Evolutionary conservation across 2,329 filamentous ascomycete genomes (phyloP).

Genomic region (Anisogramma anomala): DNA sequence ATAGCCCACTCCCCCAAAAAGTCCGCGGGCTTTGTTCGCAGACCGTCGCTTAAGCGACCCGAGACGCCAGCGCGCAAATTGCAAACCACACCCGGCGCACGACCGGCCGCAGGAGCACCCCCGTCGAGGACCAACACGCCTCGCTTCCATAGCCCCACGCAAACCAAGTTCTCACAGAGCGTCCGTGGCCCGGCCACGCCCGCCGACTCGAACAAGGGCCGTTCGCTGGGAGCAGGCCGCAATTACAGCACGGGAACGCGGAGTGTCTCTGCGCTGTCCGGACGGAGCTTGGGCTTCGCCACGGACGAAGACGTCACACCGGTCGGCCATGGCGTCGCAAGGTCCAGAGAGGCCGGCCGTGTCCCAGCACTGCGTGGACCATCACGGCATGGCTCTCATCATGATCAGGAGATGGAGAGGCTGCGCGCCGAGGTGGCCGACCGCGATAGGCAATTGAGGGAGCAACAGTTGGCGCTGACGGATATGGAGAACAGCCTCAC

Average conservation of each 20-base stretch:
- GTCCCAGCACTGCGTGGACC: slow-evolving; percentile 42
- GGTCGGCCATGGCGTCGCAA: slow-evolving; percentile 36
- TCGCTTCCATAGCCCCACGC: slow-evolving; percentile 51
- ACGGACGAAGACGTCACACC: slow-evolving; percentile 48
- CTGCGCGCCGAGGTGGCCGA: slow-evolving; percentile 68
- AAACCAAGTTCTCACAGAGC: slow-evolving; percentile 52
- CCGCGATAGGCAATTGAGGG: slow-evolving; percentile 75
- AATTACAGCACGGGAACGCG: slow-evolving; percentile 43
- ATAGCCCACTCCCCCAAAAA: slow-evolving; percentile 53
- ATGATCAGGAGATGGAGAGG: slow-evolving; percentile 62
- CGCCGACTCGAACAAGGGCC: slow-evolving; percentile 49
- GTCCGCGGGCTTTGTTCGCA: slow-evolving; percentile 62
- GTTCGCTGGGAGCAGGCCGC: slow-evolving; percentile 33
- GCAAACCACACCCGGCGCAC: slow-evolving; percentile 48
- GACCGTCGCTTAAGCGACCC: slow-evolving; percentile 72
- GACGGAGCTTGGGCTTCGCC: slow-evolving; percentile 32
- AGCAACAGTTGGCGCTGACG: slow-evolving; percentile 67
- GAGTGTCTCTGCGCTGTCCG: slow-evolving; percentile 48
- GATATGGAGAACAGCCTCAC: slow-evolving; percentile 85
- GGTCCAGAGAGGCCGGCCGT: slow-evolving; percentile 24
- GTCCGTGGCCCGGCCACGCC: slow-evolving; percentile 40
- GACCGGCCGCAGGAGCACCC: slow-evolving; percentile 47
- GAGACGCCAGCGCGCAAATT: slow-evolving; percentile 71
- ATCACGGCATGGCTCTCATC: slow-evolving; percentile 35
- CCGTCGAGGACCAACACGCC: slow-evolving; percentile 35